Conservation (phyloP, 768 basidiomycete species). For the Chlorophyllum brunneum region DNA sequence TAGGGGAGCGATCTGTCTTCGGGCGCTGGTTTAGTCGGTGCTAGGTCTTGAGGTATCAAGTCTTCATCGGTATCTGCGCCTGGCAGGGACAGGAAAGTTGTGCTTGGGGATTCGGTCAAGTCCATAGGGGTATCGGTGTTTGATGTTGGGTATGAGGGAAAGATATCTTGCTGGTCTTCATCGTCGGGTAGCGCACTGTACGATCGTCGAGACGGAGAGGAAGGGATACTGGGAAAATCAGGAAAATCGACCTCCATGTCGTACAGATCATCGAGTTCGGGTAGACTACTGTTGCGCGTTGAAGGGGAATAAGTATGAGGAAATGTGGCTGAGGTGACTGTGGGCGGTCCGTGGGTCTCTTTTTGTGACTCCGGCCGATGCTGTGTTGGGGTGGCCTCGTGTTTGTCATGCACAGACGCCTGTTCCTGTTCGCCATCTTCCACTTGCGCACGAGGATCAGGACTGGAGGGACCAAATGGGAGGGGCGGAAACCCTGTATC, state of each 20-base stretch:
- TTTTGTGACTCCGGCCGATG: neutral
- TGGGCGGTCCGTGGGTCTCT: neutral
- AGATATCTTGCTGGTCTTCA: neutral
- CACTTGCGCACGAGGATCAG: neutral
- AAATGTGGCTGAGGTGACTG: neutral
- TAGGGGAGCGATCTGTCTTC: constrained; percentile 17
- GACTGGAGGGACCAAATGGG: neutral
- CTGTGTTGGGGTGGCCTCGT: neutral
- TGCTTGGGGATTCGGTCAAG: constrained; percentile 19
- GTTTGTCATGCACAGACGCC: neutral
- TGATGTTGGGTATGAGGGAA: neutral
- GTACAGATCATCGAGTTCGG: neutral
- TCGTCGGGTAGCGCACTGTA: constrained; percentile 8
- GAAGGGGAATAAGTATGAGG: neutral
- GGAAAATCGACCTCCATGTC: constrained; percentile 6
- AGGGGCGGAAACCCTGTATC: neutral
- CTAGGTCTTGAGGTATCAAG: constrained; percentile 23
- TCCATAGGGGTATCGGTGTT: constrained; percentile 11
- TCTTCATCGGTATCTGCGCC: constrained; percentile 32
- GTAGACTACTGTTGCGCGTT: neutral
- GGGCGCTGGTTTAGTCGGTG: constrained; percentile 20
- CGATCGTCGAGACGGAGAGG: neutral
- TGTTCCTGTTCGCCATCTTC: neutral
- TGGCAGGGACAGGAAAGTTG: constrained; percentile 26
- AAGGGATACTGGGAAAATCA: neutral